These are phyloP conservation scores for Nidula niveotomentosa DNA, from an alignment of 1,284 basidiomycete species.

Conservation along the genomic window DNA sequence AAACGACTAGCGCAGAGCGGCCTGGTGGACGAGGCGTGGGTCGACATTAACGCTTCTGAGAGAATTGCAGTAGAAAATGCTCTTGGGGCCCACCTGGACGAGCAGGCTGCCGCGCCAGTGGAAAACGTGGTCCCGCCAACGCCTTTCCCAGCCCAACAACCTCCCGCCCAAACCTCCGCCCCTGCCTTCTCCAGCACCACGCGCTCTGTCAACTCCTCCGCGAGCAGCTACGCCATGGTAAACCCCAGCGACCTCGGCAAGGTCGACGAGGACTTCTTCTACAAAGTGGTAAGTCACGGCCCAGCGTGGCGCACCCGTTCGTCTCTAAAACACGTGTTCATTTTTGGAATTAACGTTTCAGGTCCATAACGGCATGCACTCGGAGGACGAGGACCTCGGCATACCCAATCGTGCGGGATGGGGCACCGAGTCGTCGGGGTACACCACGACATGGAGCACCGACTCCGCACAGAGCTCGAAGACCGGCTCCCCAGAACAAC, in stretches of 20 bases:
- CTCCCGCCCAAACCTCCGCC: conserved; percentile 24
- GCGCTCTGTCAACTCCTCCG: conserved; percentile 25
- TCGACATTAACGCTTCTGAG: conserved; percentile 33
- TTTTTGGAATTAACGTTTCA: background rate
- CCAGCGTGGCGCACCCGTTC: background rate
- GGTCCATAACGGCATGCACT: background rate
- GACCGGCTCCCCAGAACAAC: conserved; percentile 25
- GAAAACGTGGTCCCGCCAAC: conserved; percentile 15
- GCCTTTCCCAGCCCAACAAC: conserved; percentile 12
- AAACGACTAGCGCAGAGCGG: conserved; percentile 24
- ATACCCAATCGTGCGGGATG: conserved; percentile 1
- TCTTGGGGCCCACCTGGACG: conserved; percentile 29
- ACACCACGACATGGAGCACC: conserved; percentile 6
- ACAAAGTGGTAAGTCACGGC: conserved; percentile 8
- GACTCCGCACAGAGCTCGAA: conserved; percentile 10
- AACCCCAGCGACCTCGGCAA: conserved; percentile 32
- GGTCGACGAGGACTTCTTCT: conserved; percentile 29
- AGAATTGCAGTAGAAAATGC: conserved; percentile 25
- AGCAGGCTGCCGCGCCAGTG: background rate
- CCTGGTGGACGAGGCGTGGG: conserved; percentile 38
- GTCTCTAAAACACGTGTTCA: conserved; percentile 12
- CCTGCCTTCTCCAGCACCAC: conserved; percentile 11
- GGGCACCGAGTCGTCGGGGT: conserved; percentile 1
- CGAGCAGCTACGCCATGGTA: conserved; percentile 34
- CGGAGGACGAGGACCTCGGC: conserved; percentile 5